These are phyloP conservation scores for Entamoeba invadens DNA, from an alignment of 208 protist genomes.

Conservation along the genomic window DNA sequence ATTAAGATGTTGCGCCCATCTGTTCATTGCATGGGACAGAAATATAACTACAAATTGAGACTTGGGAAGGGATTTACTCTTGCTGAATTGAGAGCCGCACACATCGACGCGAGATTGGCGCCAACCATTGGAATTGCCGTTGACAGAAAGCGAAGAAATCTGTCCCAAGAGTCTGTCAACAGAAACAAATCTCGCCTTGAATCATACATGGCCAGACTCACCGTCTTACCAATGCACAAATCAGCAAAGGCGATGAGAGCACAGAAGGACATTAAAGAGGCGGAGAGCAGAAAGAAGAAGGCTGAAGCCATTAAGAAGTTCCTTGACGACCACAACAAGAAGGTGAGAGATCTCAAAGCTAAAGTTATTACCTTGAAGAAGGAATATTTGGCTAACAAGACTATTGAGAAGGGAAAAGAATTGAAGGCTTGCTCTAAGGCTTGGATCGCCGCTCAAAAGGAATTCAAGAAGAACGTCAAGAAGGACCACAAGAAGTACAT, in stretches of 20 bases:
- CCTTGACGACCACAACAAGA: background rate
- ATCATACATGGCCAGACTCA: conserved; percentile 75
- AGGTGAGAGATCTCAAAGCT: background rate
- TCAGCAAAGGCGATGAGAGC: background rate
- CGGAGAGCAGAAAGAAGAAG: background rate
- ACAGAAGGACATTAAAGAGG: background rate
- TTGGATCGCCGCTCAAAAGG: background rate
- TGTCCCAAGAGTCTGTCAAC: conserved; percentile 66
- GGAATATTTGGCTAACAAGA: background rate
- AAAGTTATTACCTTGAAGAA: background rate
- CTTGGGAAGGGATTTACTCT: conserved; percentile 80
- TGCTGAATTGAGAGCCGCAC: conserved; percentile 72
- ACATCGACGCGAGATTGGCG: conserved; percentile 58
- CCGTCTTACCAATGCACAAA: conserved; percentile 26
- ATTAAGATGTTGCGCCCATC: conserved; percentile 66
- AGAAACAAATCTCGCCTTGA: conserved; percentile 79
- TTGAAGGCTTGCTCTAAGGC: background rate
- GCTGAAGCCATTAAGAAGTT: background rate
- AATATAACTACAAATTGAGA: conserved; percentile 79
- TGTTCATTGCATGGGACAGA: conserved; percentile 69
- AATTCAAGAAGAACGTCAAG: background rate
- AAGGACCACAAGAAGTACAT: background rate
- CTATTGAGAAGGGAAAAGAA: background rate
- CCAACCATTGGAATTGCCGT: conserved; percentile 79
- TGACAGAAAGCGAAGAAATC: conserved; percentile 73